Conservation (phyloP, 78 protist species). For the Planoprotostelium fungivorum region DNA sequence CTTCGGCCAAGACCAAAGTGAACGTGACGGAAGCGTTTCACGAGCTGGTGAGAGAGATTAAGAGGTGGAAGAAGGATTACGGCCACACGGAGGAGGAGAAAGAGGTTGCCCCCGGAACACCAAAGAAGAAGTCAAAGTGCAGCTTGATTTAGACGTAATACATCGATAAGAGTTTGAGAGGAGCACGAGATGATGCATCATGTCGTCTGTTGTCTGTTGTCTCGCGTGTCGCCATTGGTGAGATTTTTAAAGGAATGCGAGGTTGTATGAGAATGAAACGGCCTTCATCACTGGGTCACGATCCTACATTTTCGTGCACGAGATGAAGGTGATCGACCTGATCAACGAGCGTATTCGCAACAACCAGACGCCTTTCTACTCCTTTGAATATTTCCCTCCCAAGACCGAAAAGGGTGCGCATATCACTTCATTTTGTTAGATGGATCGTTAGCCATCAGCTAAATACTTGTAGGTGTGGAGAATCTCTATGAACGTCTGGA, state of each 20-base stretch:
- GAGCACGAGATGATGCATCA: not conserved
- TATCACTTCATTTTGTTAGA: not conserved
- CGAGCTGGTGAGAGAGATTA: constrained; percentile 53
- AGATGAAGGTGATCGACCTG: constrained; percentile 42
- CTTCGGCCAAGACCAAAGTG: constrained; percentile 45
- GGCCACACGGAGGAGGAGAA: not conserved
- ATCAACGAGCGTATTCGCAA: constrained; percentile 6
- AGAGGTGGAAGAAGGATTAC: constrained; percentile 6
- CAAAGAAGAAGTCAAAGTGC: not conserved
- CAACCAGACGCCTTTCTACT: constrained; percentile 34
- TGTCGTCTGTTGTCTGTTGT: not conserved
- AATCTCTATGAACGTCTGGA: constrained; percentile 48
- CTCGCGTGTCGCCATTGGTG: no score
- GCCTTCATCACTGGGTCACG: no score
- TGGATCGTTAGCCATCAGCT: no score
- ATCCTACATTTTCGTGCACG: no score
- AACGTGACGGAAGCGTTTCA: constrained; percentile 52
- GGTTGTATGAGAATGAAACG: no score
- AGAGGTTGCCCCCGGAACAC: not conserved
- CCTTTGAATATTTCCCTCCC: constrained; percentile 72
- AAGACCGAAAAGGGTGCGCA: constrained; percentile 37
- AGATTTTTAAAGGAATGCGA: no score
- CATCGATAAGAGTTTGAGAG: not conserved
- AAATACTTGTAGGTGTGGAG: not conserved
- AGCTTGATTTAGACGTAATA: not conserved